phyloP scores from a whole-genome alignment of 1,139 yeast genomes.

The Pichia sp. region DNA sequence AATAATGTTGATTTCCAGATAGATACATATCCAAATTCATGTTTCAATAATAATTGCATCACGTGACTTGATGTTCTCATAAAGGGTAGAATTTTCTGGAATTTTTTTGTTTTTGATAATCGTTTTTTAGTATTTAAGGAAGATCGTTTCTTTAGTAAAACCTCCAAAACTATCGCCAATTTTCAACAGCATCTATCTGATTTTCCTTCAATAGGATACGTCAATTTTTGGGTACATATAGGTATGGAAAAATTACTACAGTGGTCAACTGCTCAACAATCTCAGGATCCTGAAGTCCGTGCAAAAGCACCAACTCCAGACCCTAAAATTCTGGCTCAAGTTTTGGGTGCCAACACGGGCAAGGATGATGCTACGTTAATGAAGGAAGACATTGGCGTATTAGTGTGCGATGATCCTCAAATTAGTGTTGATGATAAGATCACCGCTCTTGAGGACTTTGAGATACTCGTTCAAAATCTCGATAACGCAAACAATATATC shows the following conservation, averaged over 20 bases:
- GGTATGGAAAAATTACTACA: constrained; percentile 82
- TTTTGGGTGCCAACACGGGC: constrained; percentile 55
- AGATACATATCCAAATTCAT: too few relatives aligned
- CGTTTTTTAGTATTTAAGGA: background rate
- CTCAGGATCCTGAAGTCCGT: constrained; percentile 63
- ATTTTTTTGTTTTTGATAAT: background rate
- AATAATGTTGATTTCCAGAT: too few relatives aligned
- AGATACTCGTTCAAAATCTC: constrained; percentile 87
- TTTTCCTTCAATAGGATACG: too few relatives aligned
- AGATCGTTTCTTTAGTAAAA: background rate
- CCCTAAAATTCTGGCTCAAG: constrained; percentile 68
- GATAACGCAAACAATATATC: constrained; percentile 94
- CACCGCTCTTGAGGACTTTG: constrained; percentile 84
- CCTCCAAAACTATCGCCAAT: too few relatives aligned
- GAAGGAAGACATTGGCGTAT: constrained; percentile 67
- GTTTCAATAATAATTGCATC: background rate
- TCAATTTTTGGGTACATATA: too few relatives aligned
- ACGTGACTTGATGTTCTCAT: background rate
- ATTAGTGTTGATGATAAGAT: constrained; percentile 49
- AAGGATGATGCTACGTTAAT: constrained; percentile 82
- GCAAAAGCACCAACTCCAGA: constrained; percentile 66
- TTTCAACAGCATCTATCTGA: too few relatives aligned
- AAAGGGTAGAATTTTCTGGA: background rate
- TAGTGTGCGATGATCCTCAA: constrained; percentile 49
- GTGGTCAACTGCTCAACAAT: constrained; percentile 84